Evolutionary conservation across 139 green algal genomes (phyloP).

Genomic region (Closterium sp.): DNA sequence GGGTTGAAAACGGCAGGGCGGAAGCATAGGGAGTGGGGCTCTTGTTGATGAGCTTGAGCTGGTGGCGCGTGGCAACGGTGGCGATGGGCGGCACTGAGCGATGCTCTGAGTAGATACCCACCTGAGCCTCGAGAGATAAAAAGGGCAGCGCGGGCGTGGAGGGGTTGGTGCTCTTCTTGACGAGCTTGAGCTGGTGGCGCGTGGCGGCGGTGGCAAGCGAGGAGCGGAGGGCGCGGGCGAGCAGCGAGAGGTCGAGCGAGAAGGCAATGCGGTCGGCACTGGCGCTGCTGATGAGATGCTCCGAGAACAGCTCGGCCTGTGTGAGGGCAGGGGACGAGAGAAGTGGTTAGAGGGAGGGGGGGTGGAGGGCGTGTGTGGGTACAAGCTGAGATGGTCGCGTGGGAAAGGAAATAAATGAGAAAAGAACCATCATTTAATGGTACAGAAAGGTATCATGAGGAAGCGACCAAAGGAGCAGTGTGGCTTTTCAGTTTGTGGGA

Average conservation of each 20-base stretch:
- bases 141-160: slow-evolving; percentile 31
- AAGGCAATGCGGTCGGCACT: slow-evolving; percentile 46
- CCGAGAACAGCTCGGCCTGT: slow-evolving; percentile 41
- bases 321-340: not conserved
- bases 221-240: slow-evolving; percentile 38
- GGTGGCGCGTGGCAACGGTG: slow-evolving; percentile 20
- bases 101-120: not conserved
- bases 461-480: too few relatives aligned
- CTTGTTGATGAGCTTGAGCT: slow-evolving; percentile 51
- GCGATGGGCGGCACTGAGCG: too few relatives aligned
- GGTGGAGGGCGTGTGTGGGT: too few relatives aligned
- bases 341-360: too few relatives aligned
- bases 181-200: slow-evolving; percentile 36
- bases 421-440: too few relatives aligned
- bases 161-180: slow-evolving; percentile 36
- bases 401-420: too few relatives aligned
- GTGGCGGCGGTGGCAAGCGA: slow-evolving; percentile 18
- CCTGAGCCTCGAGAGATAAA: slow-evolving; percentile 46
- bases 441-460: too few relatives aligned
- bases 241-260: slow-evolving; percentile 35
- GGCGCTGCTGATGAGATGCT: slow-evolving; percentile 41
- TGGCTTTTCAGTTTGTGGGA: too few relatives aligned
- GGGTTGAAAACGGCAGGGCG: slow-evolving; percentile 33
- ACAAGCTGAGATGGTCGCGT: too few relatives aligned
- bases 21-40: not conserved